These are phyloP conservation scores for carrot (Daucus carota) DNA, from an alignment of 129 eudicot genomes.

Conservation along the genomic window DH1_v3.0 NC_030382.2:43323501-43324000, in stretches of 20 bases:
- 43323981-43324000: background rate
- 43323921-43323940: conserved; percentile 14
- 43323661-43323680: background rate
- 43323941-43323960: conserved; percentile 18
- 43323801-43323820: background rate
- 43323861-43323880: conserved; percentile 34
- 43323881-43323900: conserved; percentile 17
- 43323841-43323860: conserved; percentile 21
- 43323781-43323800: background rate
- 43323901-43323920: conserved; percentile 10
- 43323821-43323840: conserved; percentile 16
- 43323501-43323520: background rate
- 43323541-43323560: conserved; percentile 45
- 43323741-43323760: conserved; percentile 5
- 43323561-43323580: conserved; percentile 21
- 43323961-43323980: background rate
- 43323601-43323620: background rate
- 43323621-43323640: background rate
- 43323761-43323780: conserved; percentile 17
- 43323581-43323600: background rate
- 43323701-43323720: background rate
- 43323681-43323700: background rate
- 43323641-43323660: background rate
- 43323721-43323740: background rate
- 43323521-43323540: conserved; percentile 22